Conservation (phyloP, 257 asterid species). For the Gynochthodes officinalis region DNA sequence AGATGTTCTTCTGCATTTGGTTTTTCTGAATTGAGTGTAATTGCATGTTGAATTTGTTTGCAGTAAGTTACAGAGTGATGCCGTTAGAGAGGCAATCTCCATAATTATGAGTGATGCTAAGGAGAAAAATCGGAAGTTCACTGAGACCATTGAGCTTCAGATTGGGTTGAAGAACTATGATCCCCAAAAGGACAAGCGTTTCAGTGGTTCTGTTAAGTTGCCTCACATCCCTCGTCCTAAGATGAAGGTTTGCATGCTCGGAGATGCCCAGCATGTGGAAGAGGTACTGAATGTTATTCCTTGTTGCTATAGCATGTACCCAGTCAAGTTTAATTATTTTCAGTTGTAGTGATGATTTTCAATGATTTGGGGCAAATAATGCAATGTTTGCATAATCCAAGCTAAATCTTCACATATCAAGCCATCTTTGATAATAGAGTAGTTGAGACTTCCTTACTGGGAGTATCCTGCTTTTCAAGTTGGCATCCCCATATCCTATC, state of each 20-base stretch:
- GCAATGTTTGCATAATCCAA: constrained; percentile 11
- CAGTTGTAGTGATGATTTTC: not conserved
- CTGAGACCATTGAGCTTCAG: constrained; percentile 32
- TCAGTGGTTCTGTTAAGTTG: constrained; percentile 34
- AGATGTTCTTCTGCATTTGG: not conserved
- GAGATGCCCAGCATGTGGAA: constrained; percentile 38
- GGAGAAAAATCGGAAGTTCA: constrained; percentile 23
- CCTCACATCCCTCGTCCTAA: constrained; percentile 41
- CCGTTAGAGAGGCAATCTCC: constrained; percentile 28
- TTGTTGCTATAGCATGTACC: not conserved
- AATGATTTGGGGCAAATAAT: not conserved
- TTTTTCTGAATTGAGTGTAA: not conserved
- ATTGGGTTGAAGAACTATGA: constrained; percentile 33
- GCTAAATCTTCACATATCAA: constrained; percentile 13
- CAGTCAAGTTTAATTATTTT: not conserved
- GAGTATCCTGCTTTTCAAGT: constrained; percentile 26
- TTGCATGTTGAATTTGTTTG: not conserved
- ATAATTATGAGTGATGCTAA: constrained; percentile 17
- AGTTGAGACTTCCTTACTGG: constrained; percentile 13
- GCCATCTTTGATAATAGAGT: constrained; percentile 7
- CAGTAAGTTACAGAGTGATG: constrained; percentile 40
- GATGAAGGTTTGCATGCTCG: constrained; percentile 40
- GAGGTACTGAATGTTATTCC: constrained; percentile 11
- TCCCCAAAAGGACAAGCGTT: constrained; percentile 35
- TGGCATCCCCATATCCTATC: constrained; percentile 53